Conservation (phyloP, 257 asterid species). For the Anisodus tanguticus region DNA sequence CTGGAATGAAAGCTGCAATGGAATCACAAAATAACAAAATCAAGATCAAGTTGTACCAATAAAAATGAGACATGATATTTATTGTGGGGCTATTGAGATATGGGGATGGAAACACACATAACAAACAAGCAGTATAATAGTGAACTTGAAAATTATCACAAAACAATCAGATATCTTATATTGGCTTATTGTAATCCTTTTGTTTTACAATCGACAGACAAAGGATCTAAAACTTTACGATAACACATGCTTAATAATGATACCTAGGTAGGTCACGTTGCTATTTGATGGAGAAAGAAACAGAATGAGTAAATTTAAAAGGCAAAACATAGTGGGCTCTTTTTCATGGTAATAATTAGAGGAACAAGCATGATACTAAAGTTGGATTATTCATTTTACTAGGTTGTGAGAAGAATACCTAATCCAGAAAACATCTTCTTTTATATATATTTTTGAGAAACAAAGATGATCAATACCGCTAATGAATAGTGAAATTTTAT, state of each 20-base stretch:
- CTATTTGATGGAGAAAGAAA: conserved; percentile 15
- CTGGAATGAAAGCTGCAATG: conserved; percentile 88
- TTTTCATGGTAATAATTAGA: conserved; percentile 12
- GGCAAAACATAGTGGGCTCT: conserved; percentile 24
- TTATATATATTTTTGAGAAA: background rate
- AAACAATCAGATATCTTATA: background rate
- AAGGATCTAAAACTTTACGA: conserved; percentile 22
- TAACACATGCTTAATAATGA: background rate
- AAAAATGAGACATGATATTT: background rate
- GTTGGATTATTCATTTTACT: background rate
- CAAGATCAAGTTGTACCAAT: background rate
- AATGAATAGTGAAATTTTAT: conserved; percentile 1
- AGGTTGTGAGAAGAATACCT: conserved; percentile 3
- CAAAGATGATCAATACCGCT: background rate
- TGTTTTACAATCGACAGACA: background rate
- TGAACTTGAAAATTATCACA: background rate
- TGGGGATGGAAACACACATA: conserved; percentile 17
- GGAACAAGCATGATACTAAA: conserved; percentile 11
- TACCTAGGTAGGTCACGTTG: background rate
- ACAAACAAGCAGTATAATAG: background rate
- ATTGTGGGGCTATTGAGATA: conserved; percentile 11
- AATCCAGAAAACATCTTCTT: background rate
- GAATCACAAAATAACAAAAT: conserved; percentile 18
- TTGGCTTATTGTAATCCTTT: background rate
- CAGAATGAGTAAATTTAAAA: conserved; percentile 1